Conservation (phyloP, 2,329 filamentous ascomycete species). For the Tolypocladium cylindrosporum region DNA sequence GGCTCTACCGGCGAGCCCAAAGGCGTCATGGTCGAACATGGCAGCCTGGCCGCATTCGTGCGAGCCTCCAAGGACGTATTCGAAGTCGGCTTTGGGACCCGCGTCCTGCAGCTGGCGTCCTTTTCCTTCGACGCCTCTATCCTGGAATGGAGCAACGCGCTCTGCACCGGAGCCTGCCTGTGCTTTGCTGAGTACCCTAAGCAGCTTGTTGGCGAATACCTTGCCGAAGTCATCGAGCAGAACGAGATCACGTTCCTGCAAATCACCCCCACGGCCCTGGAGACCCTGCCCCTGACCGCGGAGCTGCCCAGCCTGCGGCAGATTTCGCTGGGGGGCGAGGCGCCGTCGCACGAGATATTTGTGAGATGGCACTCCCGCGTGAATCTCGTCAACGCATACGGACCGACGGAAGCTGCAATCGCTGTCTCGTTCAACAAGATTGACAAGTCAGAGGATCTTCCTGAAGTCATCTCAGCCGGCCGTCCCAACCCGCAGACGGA, state of each 20-base stretch:
- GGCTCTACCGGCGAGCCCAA: constrained; percentile 4
- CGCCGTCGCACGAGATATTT: constrained; percentile 3
- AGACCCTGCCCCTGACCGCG: not conserved
- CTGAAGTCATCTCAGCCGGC: constrained; percentile 1
- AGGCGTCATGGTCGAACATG: constrained; percentile 5
- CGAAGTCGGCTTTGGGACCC: constrained; percentile 1
- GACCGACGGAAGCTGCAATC: constrained; percentile 2
- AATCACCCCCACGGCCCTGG: constrained; percentile 3
- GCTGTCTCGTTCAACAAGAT: constrained; percentile 5
- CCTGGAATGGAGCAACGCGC: constrained; percentile 3
- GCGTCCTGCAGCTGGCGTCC: constrained; percentile 3
- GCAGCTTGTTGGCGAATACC: constrained; percentile 3
- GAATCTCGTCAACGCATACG: constrained; percentile 3
- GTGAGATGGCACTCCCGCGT: constrained; percentile 4
- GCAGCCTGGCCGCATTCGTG: constrained; percentile 1
- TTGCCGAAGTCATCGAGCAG: constrained; percentile 3
- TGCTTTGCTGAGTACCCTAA: constrained; percentile 4
- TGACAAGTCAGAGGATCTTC: constrained; percentile 1
- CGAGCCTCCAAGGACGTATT: not conserved
- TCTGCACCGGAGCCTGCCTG: constrained; percentile 1
- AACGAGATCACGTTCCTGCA: constrained; percentile 1
- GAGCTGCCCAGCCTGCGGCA: not conserved
- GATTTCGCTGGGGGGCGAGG: constrained; percentile 2
- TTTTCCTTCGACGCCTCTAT: constrained; percentile 5
- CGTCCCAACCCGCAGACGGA: not conserved